Percentiles rank a stretch among this genome's conserved stretches.
These are phyloP conservation scores for Lipomyces oligophaga DNA, from an alignment of 805 yeast genomes.

Conservation along the genomic window DNA sequence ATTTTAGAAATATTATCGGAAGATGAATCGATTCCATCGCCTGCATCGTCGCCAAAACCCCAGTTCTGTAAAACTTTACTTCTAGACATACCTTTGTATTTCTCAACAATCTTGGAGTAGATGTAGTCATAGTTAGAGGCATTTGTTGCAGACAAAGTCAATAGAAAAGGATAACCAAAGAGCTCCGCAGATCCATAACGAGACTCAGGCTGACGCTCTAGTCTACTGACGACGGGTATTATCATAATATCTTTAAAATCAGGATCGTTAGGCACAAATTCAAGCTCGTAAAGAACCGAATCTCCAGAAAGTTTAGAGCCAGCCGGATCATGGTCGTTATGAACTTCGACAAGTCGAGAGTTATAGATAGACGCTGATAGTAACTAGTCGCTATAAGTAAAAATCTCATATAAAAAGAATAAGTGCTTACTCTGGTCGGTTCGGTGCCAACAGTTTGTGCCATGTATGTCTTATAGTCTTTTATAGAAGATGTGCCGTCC, in stretches of 20 bases:
- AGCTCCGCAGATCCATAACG: constrained; percentile 35
- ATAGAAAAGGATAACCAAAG: constrained; percentile 76
- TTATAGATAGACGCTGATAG: constrained; percentile 62
- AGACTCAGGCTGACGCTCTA: constrained; percentile 32
- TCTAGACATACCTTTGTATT: constrained; percentile 25
- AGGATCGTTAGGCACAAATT: constrained; percentile 29
- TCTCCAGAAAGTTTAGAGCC: constrained; percentile 67
- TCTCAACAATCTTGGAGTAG: constrained; percentile 48
- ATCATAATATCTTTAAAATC: constrained; percentile 35
- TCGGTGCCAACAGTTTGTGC: constrained; percentile 41
- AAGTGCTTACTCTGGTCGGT: not conserved
- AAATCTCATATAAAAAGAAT: not conserved
- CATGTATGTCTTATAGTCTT: constrained; percentile 60
- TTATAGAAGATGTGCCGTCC: constrained; percentile 57
- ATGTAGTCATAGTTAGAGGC: constrained; percentile 54
- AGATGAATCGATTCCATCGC: not conserved
- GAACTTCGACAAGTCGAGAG: constrained; percentile 63
- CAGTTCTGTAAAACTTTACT: constrained; percentile 8
- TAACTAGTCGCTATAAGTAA: constrained; percentile 31
- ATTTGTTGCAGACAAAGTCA: constrained; percentile 54
- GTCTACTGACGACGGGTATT: constrained; percentile 18
- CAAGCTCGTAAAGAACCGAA: constrained; percentile 59
- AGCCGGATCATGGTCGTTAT: constrained; percentile 55
- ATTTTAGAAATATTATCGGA: not conserved
- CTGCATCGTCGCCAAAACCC: constrained; percentile 10